Conservation (phyloP, 768 basidiomycete species). For the Lactarius evosmus region DNA sequence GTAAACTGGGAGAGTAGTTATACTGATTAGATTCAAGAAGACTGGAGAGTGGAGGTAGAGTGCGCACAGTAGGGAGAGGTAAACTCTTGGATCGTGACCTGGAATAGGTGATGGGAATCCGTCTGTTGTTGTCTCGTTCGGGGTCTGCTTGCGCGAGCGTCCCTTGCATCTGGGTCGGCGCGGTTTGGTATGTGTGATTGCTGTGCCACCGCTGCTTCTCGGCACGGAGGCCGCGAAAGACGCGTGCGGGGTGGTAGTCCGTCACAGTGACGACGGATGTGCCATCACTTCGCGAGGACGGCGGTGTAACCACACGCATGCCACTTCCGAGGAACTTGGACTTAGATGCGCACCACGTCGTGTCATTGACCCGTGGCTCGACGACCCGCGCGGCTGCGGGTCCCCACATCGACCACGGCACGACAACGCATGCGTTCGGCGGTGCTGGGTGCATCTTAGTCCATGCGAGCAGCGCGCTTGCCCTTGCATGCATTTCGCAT, state of each 20-base stretch:
- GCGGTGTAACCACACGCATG: conserved; percentile 1
- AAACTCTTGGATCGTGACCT: conserved; percentile 3
- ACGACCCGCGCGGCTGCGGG: conserved; percentile 2
- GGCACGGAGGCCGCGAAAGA: neutral
- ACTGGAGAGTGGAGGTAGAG: neutral
- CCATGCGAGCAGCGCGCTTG: conserved; percentile 10
- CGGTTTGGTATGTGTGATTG: neutral
- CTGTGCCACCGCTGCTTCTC: neutral
- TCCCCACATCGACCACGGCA: conserved; percentile 13
- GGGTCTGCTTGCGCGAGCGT: neutral
- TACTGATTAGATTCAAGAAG: neutral
- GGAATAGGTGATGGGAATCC: neutral
- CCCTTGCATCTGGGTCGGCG: neutral
- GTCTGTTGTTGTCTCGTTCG: neutral
- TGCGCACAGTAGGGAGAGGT: conserved; percentile 3
- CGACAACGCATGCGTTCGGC: conserved; percentile 7
- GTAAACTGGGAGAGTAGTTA: neutral
- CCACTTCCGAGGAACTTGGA: conserved; percentile 8
- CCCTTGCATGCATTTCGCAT: conserved; percentile 7
- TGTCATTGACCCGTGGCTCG: neutral
- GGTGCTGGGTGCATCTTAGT: conserved; percentile 9
- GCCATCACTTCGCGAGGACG: neutral
- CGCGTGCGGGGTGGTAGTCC: conserved; percentile 14
- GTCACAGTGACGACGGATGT: neutral
- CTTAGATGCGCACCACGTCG: neutral